Evolutionary conservation across 2,329 filamentous ascomycete species (phyloP).

Genomic region (Bipolaris sorokiniana): DNA sequence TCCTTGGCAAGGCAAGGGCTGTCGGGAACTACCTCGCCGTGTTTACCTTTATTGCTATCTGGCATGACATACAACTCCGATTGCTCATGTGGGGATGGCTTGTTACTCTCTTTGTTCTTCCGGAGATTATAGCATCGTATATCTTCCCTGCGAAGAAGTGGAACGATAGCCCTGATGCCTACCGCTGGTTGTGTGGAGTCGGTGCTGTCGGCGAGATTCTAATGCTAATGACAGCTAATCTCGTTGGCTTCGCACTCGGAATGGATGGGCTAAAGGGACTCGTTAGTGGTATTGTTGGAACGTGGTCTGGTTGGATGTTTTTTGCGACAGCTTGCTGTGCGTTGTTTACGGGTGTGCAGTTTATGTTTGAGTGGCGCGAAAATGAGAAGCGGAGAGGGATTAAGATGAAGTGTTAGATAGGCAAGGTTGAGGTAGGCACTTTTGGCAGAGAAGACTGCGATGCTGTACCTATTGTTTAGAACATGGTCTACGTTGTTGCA

Average conservation of each 20-base stretch:
- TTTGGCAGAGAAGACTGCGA: neutral
- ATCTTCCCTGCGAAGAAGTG: constrained; percentile 78
- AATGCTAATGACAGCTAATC: constrained; percentile 95
- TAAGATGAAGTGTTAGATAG: constrained; percentile 73
- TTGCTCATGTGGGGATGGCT: constrained; percentile 97
- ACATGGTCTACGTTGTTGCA: neutral
- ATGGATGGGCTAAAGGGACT: constrained; percentile 84
- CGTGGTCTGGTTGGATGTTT: constrained; percentile 77
- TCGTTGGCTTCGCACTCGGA: constrained; percentile 93
- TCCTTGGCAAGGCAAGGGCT: constrained; percentile 59
- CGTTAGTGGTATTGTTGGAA: constrained; percentile 74
- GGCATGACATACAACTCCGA: constrained; percentile 94
- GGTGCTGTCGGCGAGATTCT: constrained; percentile 84
- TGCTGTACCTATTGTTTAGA: too few relatives aligned
- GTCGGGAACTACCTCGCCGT: constrained; percentile 80
- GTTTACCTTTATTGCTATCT: constrained; percentile 96
- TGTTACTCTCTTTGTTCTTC: constrained; percentile 89
- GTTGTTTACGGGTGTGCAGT: constrained; percentile 83
- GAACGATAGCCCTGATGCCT: constrained; percentile 71
- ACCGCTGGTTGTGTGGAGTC: constrained; percentile 78
- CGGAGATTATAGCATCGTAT: constrained; percentile 75
- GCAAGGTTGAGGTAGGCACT: neutral
- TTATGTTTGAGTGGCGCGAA: constrained; percentile 97
- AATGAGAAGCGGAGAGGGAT: constrained; percentile 82
- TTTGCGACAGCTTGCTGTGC: constrained; percentile 72